Percentiles rank a stretch among this genome's conserved stretches.
Evolutionary conservation across 139 green algal genomes (phyloP).

Genomic region (Astrephomene gubernaculifera): DNA sequence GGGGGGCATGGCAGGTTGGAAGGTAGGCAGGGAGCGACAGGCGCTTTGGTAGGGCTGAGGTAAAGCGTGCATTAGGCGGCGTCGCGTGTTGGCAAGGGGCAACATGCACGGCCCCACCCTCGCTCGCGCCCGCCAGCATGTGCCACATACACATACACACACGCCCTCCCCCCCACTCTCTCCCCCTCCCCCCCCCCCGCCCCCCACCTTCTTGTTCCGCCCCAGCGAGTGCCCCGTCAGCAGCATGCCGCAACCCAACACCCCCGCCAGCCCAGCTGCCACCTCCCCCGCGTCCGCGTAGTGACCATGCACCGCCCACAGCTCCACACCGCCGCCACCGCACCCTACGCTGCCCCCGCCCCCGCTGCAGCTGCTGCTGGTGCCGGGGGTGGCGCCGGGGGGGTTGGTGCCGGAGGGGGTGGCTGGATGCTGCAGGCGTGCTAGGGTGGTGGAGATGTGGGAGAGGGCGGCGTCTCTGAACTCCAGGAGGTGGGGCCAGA

Average conservation of each 20-base stretch:
- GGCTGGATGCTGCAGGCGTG: conserved; percentile 61
- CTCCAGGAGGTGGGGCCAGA: conserved; percentile 95
- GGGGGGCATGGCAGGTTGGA: background rate
- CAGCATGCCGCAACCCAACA: conserved; percentile 91
- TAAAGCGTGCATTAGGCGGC: background rate
- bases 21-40: background rate
- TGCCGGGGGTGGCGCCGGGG: too few species aligned
- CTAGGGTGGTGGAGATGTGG: conserved; percentile 73
- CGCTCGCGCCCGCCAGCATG: too few species aligned
- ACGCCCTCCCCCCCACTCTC: background rate
- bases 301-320: conserved; percentile 78
- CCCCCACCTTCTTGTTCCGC: conserved; percentile 79
- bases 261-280: conserved; percentile 79
- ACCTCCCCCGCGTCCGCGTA: conserved; percentile 88
- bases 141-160: too few species aligned
- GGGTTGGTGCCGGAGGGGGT: too few species aligned
- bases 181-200: background rate
- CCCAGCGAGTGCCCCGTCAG: conserved; percentile 95
- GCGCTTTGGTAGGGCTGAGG: background rate
- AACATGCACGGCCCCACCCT: background rate
- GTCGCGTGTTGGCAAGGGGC: background rate
- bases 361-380: too few species aligned
- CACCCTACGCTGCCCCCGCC: too few species aligned
- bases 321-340: conserved; percentile 55
- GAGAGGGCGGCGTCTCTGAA: conserved; percentile 88